These are phyloP conservation scores for Chytriomyces sp. DNA, from an alignment of 192 early-diverging fungal species.

Conservation along the genomic window DNA sequence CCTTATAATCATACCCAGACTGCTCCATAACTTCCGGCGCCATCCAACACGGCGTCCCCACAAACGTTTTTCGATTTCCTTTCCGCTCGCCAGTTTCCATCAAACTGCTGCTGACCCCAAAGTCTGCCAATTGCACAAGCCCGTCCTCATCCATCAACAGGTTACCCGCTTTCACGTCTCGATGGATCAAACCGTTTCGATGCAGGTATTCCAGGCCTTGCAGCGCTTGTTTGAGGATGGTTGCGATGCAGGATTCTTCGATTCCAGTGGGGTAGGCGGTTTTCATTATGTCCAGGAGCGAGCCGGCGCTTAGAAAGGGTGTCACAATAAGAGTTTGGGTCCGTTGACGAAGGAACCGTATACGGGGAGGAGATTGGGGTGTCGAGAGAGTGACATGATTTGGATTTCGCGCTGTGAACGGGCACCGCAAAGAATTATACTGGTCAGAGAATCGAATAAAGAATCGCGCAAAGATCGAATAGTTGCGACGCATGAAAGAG, in stretches of 20 bases:
- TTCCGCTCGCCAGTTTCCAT: constrained; percentile 60
- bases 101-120: constrained; percentile 59
- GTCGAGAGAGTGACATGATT: constrained; percentile 86
- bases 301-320: constrained; percentile 73
- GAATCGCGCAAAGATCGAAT: no score
- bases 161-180: constrained; percentile 75
- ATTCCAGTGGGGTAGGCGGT: constrained; percentile 81
- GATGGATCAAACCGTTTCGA: constrained; percentile 66
- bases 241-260: constrained; percentile 78
- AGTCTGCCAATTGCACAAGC: constrained; percentile 68
- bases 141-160: constrained; percentile 67
- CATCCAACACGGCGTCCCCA: constrained; percentile 69
- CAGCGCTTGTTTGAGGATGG: constrained; percentile 77
- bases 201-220: constrained; percentile 73
- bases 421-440: neutral
- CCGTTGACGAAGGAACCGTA: constrained; percentile 84
- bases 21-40: constrained; percentile 89
- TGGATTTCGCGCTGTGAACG: constrained; percentile 74
- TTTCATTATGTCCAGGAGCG: constrained; percentile 89
- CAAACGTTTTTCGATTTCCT: constrained; percentile 62
- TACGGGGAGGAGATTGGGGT: constrained; percentile 82
- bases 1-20: constrained; percentile 85
- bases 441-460: neutral
- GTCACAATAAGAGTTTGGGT: constrained; percentile 83
- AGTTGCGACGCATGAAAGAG: no score